Evolutionary conservation across 164 flowering plant species (phyloP), one percentile per base, ranked within the genome.

Genomic region (Magnolia officinalis): DNA sequence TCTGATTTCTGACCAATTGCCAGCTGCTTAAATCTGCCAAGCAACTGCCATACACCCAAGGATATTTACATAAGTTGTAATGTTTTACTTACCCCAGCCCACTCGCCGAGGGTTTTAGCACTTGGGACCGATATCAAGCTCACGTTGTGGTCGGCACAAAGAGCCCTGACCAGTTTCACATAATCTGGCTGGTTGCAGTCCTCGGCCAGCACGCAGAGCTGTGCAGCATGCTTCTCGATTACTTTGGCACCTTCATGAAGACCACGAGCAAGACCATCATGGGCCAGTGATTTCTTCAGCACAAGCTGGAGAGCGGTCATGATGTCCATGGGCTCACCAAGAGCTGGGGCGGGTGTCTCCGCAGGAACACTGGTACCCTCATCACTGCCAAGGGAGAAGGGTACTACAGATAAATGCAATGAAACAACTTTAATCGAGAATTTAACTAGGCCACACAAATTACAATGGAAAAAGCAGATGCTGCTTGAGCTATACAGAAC

Each of bases 71-170:
- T 6, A 21, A 50, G 26, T 16, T 4, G 50, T 8, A 50, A 50
- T 50, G 11, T 20, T 26, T 20, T 14, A 84, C 93, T 90, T 82
- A 90, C 96, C 16, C 94, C 96, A 82, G 91, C 87, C 98, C 96
- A 93, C 78, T 94, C 94, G 61, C 95, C 95, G 63, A 92, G 91
- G 63, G 93, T 89, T 78, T 92, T 92, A 4, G 92, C 91, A 87
- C 87, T 89, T 4, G 96, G 94, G 73, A 90, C 92, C 8, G 92
- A 77, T 6, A 94, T 81, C 82, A 94, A 78, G 80, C 77, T 84
- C 0, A 91, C 92, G 70, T 88, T 90, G 78, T 90, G 88, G 72
- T 91, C 97, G 63, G 89, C 90, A 78, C 98, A 92, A 21, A 93
- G 90, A 0, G 92, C 94, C 71, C 86, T 90, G 23, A 91, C 93